Conservation (phyloP, 1,284 basidiomycete genomes). For the Apiotrichum sp. region DNA sequence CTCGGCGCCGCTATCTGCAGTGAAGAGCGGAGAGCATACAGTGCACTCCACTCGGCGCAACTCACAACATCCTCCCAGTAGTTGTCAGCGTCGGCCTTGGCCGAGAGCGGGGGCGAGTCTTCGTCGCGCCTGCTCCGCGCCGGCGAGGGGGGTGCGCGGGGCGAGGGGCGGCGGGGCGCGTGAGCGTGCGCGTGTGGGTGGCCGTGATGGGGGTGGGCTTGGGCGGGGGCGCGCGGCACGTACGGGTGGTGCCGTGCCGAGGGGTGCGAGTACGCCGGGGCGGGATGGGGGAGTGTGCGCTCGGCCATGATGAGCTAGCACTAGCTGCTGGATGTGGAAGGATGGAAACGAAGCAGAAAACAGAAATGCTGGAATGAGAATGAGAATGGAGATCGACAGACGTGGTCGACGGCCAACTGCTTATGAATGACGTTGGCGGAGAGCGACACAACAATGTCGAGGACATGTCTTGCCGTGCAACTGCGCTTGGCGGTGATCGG, state of each 20-base stretch:
- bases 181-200: neutral
- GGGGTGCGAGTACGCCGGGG: constrained; percentile 4
- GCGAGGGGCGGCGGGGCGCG: neutral
- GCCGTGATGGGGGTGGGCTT: neutral
- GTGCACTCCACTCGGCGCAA: neutral
- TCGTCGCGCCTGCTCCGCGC: constrained; percentile 35
- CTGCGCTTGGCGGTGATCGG: no score
- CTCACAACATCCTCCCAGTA: constrained; percentile 45
- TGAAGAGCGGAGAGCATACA: neutral
- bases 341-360: no score
- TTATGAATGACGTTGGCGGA: no score
- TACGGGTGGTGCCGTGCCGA: constrained; percentile 15
- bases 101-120: constrained; percentile 31
- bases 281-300: neutral
- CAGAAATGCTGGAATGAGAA: no score
- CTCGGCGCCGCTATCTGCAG: neutral
- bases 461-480: no score
- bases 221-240: neutral
- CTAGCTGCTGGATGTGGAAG: no score
- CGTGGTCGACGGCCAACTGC: no score
- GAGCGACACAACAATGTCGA: no score
- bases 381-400: no score
- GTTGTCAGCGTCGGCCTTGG: constrained; percentile 24
- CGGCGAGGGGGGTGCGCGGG: constrained; percentile 33
- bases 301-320: no score